Conservation (phyloP, 2,329 filamentous ascomycete genomes). For the Colletotrichum tabaci region DNA sequence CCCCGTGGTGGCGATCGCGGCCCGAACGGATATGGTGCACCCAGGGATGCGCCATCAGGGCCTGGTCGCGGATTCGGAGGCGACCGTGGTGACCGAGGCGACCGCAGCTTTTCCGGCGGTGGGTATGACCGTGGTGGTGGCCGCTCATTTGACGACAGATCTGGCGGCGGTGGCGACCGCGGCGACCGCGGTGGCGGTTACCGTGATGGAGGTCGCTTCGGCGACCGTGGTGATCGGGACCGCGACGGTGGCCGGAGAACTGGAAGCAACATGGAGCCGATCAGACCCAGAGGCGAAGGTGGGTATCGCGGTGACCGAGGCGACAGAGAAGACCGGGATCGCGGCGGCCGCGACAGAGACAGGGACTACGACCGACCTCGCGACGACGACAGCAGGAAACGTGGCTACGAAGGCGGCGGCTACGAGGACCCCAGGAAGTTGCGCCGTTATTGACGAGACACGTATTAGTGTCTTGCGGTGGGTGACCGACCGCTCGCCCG, state of each 20-base stretch:
- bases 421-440: slow-evolving; percentile 84
- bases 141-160: slow-evolving; percentile 74
- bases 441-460: slow-evolving; percentile 71
- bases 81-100: slow-evolving; percentile 61
- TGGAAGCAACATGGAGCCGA: slow-evolving; percentile 88
- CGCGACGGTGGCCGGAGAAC: slow-evolving; percentile 61
- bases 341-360: slow-evolving; percentile 62
- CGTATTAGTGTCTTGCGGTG: slow-evolving; percentile 57
- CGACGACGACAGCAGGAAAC: slow-evolving; percentile 74
- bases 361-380: slow-evolving; percentile 69
- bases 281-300: slow-evolving; percentile 75
- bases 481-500: slow-evolving; percentile 48
- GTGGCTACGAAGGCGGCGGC: slow-evolving; percentile 82
- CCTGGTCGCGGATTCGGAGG: slow-evolving; percentile 61
- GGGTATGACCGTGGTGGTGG: slow-evolving; percentile 71
- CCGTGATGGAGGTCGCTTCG: slow-evolving; percentile 49
- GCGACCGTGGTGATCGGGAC: slow-evolving; percentile 50
- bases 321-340: slow-evolving; percentile 63
- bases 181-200: slow-evolving; percentile 61
- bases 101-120: slow-evolving; percentile 61
- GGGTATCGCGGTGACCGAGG: slow-evolving; percentile 60
- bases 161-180: slow-evolving; percentile 51
- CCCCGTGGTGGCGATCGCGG: slow-evolving; percentile 57
- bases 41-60: slow-evolving; percentile 73
- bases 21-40: slow-evolving; percentile 66